Evolutionary conservation across 2,329 filamentous ascomycete species (phyloP).

Genomic region (Exophiala oligosperma): DNA sequence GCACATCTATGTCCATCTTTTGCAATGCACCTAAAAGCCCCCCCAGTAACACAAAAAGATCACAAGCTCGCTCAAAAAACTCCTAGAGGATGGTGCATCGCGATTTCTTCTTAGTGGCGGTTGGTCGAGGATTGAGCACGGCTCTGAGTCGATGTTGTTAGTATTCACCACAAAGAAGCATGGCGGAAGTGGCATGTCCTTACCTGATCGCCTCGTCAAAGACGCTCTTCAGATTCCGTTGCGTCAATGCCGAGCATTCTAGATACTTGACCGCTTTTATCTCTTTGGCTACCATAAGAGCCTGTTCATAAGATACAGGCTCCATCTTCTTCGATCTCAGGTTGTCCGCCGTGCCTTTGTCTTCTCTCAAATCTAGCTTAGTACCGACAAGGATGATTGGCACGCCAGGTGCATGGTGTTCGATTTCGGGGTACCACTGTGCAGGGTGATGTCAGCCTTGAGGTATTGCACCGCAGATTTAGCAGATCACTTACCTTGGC

Average conservation of each 20-base stretch:
- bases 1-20: slow-evolving; percentile 24
- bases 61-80: slow-evolving; percentile 3
- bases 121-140: slow-evolving; percentile 49
- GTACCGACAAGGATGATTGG: slow-evolving; percentile 97
- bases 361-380: slow-evolving; percentile 93
- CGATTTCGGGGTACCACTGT: slow-evolving; percentile 98
- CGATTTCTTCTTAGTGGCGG: slow-evolving; percentile 43
- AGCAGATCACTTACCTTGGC: slow-evolving; percentile 70
- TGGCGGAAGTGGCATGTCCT: slow-evolving; percentile 34
- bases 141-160: slow-evolving; percentile 36
- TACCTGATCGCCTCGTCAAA: slow-evolving; percentile 99
- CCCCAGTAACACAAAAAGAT: neutral
- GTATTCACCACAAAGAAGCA: slow-evolving; percentile 1
- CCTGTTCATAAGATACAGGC: slow-evolving; percentile 93
- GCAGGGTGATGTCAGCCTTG: slow-evolving; percentile 5
- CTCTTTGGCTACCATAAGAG: slow-evolving; percentile 83
- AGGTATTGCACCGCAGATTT: neutral
- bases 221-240: slow-evolving; percentile 95
- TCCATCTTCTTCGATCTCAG: slow-evolving; percentile 93
- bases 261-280: slow-evolving; percentile 97
- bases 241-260: slow-evolving; percentile 94
- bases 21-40: slow-evolving; percentile 14
- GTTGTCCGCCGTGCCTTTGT: slow-evolving; percentile 75
- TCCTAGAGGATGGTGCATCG: slow-evolving; percentile 47
- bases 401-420: slow-evolving; percentile 91